These are phyloP conservation scores for Solanum pennellii DNA, from an alignment of 257 asterid genomes.

Conservation along the genomic window DNA sequence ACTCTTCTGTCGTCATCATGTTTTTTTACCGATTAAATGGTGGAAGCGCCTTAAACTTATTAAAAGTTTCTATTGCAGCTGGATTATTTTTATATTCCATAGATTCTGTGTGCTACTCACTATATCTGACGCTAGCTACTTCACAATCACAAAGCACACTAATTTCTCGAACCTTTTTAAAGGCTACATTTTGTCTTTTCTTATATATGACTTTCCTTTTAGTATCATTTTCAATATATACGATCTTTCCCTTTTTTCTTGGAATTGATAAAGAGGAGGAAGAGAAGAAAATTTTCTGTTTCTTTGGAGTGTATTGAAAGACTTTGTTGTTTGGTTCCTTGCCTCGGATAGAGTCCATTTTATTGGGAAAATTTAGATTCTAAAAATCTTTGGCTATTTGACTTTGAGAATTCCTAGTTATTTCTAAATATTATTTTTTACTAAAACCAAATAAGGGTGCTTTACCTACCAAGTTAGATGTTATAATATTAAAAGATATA, in stretches of 20 bases:
- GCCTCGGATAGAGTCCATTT: not conserved
- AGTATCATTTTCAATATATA: not conserved
- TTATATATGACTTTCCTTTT: not conserved
- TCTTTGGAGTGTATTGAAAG: not conserved
- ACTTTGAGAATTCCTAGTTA: too few species aligned
- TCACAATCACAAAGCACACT: constrained; percentile 3
- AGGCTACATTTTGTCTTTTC: not conserved
- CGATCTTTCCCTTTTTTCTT: not conserved
- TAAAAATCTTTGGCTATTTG: not conserved
- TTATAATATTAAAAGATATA: too few species aligned
- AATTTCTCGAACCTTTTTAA: not conserved
- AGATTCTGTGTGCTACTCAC: too few species aligned
- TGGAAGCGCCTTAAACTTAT: not conserved
- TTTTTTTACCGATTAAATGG: not conserved
- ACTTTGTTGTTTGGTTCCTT: not conserved
- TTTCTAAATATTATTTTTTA: too few species aligned
- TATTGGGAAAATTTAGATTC: not conserved
- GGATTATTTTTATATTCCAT: too few species aligned
- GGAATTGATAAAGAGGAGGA: not conserved
- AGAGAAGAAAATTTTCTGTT: not conserved
- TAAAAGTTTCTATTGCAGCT: too few species aligned
- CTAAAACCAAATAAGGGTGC: too few species aligned
- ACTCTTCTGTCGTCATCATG: not conserved
- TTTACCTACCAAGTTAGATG: too few species aligned
- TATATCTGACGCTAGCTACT: not conserved